These are phyloP conservation scores for Didymella segeticola DNA, from an alignment of 2,329 filamentous ascomycete species.

Conservation along the genomic window DNA sequence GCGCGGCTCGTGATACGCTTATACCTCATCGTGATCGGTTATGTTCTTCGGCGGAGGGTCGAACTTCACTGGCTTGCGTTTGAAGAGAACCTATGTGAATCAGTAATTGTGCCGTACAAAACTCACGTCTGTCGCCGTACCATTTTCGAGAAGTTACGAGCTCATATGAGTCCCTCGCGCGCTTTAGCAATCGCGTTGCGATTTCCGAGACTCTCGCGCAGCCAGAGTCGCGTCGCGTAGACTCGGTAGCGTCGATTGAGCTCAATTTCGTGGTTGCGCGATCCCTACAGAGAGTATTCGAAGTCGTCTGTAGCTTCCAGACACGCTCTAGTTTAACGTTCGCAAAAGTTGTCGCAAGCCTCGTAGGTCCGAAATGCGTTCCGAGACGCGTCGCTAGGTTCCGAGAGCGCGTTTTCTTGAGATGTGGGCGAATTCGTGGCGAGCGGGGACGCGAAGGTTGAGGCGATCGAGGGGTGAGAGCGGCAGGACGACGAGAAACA, in stretches of 20 bases:
- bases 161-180: conserved; percentile 41
- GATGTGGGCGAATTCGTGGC: conserved; percentile 37
- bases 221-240: conserved; percentile 20
- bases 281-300: conserved; percentile 17
- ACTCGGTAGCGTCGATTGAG: conserved; percentile 1
- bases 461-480: conserved; percentile 35
- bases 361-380: conserved; percentile 41
- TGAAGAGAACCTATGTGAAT: conserved; percentile 80
- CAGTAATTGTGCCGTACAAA: conserved; percentile 13
- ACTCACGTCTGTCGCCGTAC: conserved; percentile 23
- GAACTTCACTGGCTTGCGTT: conserved; percentile 91
- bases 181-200: conserved; percentile 35
- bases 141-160: conserved; percentile 38
- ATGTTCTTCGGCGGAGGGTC: conserved; percentile 74
- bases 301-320: conserved; percentile 21
- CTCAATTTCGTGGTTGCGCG: conserved; percentile 10
- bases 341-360: conserved; percentile 41
- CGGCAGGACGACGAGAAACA: conserved; percentile 44
- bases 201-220: conserved; percentile 36
- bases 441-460: conserved; percentile 36
- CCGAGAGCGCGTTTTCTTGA: conserved; percentile 52
- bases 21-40: conserved; percentile 83
- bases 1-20: conserved; percentile 32
- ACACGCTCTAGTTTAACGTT: conserved; percentile 29
- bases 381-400: conserved; percentile 49